Base-by-base conservation (phyloP, 176 grass and related monocot species). In the Rhynchospora tenuis region DNA sequence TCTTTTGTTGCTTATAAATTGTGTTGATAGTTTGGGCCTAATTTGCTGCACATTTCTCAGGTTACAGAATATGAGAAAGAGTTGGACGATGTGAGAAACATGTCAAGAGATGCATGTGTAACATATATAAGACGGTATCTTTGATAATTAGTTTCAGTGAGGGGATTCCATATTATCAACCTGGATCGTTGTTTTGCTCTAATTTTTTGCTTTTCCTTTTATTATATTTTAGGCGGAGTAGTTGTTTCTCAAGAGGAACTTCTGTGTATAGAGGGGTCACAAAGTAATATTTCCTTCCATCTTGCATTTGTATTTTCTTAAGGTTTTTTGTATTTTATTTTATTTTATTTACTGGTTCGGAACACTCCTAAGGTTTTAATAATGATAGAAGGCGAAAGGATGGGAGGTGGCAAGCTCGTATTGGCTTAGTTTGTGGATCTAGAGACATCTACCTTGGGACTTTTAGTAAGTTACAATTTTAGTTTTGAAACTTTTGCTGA, bases 211-310 rank as follows among this genome's bases (percentile, higher is more conserved):
- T 59, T 7, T 38, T 55, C 43, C 8, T 59, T 22, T 57, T 62
- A 38, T 85, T 48, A 14, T 79, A 64, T 31, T 68, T 48, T 91
- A 99, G 96, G 71, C 88, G 91, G 85, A 99, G 96, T 79, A 95
- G 93, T 70, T 99, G 96, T 80, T 99, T 99, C 87, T 99, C 96
- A 52, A 99, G 96, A 88, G 96, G 96, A n/a, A 92, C 96, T 89
- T 99, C 93, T 51, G 79, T 82, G 61, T 99, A 95, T 81, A 93
- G 96, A 92, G 96, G 96, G 87, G 96, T 99, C 27, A 99, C 96
- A 67, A 99, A 93, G 96, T 99, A 83, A 70, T 29, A 51, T 86
- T 65, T 60, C 64, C 74, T 15, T 80, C 75, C 64, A 73, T 84
- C 81, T 83, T 84, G 0, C 73, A 55, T 65, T 85, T 1, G 47